These are phyloP conservation scores for Ichthyophthirius multifiliis DNA, from an alignment of 169 alveolate genomes.

Conservation along the genomic window DNA sequence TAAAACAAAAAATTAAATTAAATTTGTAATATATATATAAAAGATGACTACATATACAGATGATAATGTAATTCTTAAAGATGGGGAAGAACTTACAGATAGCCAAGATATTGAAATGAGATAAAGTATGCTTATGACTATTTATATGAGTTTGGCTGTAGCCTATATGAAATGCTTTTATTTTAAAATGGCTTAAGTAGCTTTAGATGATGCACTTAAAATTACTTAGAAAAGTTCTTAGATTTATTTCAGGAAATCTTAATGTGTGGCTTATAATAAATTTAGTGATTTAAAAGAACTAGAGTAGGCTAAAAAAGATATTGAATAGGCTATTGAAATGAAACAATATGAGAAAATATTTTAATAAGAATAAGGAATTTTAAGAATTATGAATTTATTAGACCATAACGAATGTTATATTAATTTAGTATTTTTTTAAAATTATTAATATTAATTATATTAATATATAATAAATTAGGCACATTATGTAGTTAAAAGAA, in stretches of 20 bases:
- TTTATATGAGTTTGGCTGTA: not conserved
- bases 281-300: not conserved
- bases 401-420: not conserved
- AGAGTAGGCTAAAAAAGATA: not conserved
- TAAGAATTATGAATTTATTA: constrained; percentile 8
- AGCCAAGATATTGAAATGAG: constrained; percentile 23
- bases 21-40: no score
- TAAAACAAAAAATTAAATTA: not conserved
- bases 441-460: not conserved
- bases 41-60: constrained; percentile 12
- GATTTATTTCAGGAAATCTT: not conserved
- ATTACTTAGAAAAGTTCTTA: not conserved
- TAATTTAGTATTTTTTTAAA: not conserved
- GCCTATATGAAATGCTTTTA: not conserved
- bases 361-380: constrained; percentile 7
- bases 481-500: not conserved
- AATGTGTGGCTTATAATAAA: constrained; percentile 2
- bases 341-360: constrained; percentile 7
- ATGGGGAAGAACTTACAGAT: constrained; percentile 18
- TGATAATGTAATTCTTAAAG: not conserved
- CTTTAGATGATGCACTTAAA: not conserved
- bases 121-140: not conserved
- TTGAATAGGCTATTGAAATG: constrained; percentile 18
- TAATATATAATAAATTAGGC: not conserved
- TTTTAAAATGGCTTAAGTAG: not conserved